A percentile compares a stretch with the other conserved stretches of the same genome.
These are phyloP conservation scores for Anacardium occidentale DNA, from an alignment of 345 rosid species.

Conservation along the genomic window DNA sequence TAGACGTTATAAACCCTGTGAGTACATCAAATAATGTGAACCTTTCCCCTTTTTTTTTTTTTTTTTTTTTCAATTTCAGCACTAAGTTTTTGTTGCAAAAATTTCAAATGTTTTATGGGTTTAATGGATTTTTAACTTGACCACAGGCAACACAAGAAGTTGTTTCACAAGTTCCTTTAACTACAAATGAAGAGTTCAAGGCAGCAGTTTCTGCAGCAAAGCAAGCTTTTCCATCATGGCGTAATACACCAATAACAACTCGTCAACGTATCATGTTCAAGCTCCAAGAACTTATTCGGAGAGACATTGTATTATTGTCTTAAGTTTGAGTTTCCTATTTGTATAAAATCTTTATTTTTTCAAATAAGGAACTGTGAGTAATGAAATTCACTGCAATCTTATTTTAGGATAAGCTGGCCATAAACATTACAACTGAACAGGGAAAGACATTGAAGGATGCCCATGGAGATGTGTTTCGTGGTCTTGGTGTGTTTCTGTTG, in stretches of 20 bases:
- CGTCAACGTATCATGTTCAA: slow-evolving; percentile 91
- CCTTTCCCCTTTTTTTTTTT: no score
- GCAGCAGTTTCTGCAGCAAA: slow-evolving; percentile 91
- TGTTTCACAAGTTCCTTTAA: slow-evolving; percentile 80
- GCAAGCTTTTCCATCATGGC: slow-evolving; percentile 82
- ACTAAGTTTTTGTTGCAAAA: slow-evolving; percentile 1
- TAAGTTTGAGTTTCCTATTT: slow-evolving; percentile 6
- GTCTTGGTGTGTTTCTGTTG: slow-evolving; percentile 57
- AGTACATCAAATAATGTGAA: slow-evolving; percentile 25
- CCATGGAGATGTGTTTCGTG: slow-evolving; percentile 96
- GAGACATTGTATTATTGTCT: slow-evolving; percentile 58
- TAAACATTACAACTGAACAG: slow-evolving; percentile 86
- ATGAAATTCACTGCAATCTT: slow-evolving; percentile 1
- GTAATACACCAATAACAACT: slow-evolving; percentile 78
- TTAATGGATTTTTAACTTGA: slow-evolving; percentile 15
- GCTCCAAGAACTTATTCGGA: slow-evolving; percentile 89
- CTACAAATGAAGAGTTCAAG: slow-evolving; percentile 85
- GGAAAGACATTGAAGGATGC: slow-evolving; percentile 98
- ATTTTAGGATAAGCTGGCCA: slow-evolving; percentile 80
- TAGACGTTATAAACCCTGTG: slow-evolving; percentile 91
- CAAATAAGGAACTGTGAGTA: slow-evolving; percentile 8
- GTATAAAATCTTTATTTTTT: not conserved
- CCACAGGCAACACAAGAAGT: slow-evolving; percentile 90
- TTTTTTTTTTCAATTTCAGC: not conserved
- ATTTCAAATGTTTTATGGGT: not conserved